Percentiles rank a stretch among this genome's conserved stretches.
Evolutionary conservation across 164 flowering plant species (phyloP).

Genomic region (Tinospora cordifolia): DNA sequence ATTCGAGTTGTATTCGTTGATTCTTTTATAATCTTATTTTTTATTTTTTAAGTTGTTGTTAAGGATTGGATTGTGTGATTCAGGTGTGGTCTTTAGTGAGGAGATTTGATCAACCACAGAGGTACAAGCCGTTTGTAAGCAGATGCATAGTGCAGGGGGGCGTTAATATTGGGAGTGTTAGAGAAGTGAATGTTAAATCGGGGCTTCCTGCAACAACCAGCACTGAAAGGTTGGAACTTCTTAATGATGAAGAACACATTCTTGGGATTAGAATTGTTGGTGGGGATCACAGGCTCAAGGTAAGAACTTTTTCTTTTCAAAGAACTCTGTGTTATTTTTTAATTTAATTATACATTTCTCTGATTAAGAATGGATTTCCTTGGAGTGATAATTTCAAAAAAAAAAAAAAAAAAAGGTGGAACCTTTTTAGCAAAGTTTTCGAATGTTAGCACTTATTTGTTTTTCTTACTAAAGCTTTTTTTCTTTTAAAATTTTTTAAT

Average conservation of each 20-base stretch:
- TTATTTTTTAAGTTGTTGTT: not conserved
- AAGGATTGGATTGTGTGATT: slow-evolving; percentile 6
- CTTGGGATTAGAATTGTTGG: slow-evolving; percentile 69
- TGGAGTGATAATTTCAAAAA: not conserved
- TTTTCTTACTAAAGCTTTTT: not conserved
- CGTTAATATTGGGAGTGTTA: slow-evolving; percentile 65
- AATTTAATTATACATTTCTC: not conserved
- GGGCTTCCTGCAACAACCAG: slow-evolving; percentile 91
- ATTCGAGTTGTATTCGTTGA: not conserved
- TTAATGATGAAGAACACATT: slow-evolving; percentile 74
- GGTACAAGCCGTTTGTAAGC: slow-evolving; percentile 76
- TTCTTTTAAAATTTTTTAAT: too few relatives aligned
- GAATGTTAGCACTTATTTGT: not conserved
- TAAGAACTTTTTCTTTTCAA: slow-evolving; percentile 16
- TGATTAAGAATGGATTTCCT: not conserved
- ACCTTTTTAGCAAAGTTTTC: not conserved
- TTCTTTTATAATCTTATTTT: too few relatives aligned
- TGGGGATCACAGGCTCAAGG: slow-evolving; percentile 85
- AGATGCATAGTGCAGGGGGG: slow-evolving; percentile 68
- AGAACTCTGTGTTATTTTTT: not conserved
- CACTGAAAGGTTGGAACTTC: slow-evolving; percentile 73
- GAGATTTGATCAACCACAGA: slow-evolving; percentile 86
- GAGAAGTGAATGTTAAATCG: slow-evolving; percentile 83
- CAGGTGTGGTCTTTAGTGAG: slow-evolving; percentile 88
- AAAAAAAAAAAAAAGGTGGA: too few relatives aligned